phyloP scores from a whole-genome alignment of 2,329 filamentous ascomycete genomes.

The Rhynchosporium secalis region DNA sequence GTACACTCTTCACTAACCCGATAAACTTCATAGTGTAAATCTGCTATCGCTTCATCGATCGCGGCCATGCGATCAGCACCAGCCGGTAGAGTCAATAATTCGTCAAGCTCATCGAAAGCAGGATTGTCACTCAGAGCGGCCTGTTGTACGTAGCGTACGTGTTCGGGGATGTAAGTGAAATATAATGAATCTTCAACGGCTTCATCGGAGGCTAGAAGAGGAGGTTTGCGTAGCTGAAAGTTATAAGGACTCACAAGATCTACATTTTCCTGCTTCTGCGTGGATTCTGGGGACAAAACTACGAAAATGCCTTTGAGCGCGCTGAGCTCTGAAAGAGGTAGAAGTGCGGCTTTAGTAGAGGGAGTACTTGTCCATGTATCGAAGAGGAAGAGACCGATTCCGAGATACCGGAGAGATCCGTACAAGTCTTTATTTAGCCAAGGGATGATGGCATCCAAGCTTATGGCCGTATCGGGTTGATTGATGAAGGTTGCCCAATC shows the following conservation, averaged over 20 bases:
- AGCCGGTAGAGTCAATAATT: background rate
- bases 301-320: background rate
- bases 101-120: background rate
- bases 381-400: background rate
- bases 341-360: background rate
- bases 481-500: background rate
- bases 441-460: background rate
- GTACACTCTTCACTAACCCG: background rate
- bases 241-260: background rate
- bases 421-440: background rate
- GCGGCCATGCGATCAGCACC: background rate
- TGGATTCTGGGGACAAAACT: background rate
- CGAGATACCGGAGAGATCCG: background rate
- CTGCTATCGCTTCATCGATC: background rate
- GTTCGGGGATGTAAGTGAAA: background rate
- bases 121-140: background rate
- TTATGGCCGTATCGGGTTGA: background rate
- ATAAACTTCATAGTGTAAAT: background rate
- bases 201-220: conserved; percentile 4
- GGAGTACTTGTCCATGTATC: background rate
- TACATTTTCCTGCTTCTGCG: background rate
- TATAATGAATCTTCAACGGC: background rate
- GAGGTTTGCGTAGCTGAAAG: background rate
- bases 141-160: background rate
- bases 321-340: background rate